phyloP scores from a whole-genome alignment of 2,329 filamentous ascomycete genomes.

The Phialophora chinensis region DNA sequence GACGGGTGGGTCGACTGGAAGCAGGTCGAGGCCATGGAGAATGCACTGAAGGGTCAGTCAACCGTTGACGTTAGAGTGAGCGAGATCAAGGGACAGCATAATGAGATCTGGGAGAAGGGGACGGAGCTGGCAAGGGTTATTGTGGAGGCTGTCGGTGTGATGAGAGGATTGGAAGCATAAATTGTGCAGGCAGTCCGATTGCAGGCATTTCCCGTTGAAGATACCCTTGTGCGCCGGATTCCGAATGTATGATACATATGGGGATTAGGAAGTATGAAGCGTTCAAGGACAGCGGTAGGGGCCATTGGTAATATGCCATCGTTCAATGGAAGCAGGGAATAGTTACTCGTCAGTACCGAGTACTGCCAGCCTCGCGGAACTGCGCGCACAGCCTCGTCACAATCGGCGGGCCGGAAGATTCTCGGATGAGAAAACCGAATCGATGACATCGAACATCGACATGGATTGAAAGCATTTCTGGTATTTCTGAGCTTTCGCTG shows the following conservation, averaged over 20 bases:
- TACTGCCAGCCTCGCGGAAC: neutral
- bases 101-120: conserved; percentile 51
- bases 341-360: too few relatives aligned
- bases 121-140: conserved; percentile 50
- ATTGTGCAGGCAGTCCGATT: neutral
- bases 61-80: conserved; percentile 43
- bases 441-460: neutral
- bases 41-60: conserved; percentile 57
- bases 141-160: conserved; percentile 25
- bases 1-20: conserved; percentile 50
- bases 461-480: neutral
- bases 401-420: neutral
- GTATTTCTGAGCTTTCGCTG: neutral
- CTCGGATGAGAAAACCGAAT: neutral
- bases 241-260: neutral
- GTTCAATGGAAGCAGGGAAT: neutral
- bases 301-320: neutral
- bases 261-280: neutral
- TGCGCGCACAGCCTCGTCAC: neutral
- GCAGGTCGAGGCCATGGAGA: conserved; percentile 54
- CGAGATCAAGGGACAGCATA: conserved; percentile 48
- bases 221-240: neutral
- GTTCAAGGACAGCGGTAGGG: neutral
- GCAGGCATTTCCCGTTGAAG: neutral
- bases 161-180: conserved; percentile 18